A percentile compares a stretch with the other conserved stretches of the same genome.
These are phyloP conservation scores for Gnomoniopsis sp. DNA, from an alignment of 2,329 filamentous ascomycete species.

Conservation along the genomic window DNA sequence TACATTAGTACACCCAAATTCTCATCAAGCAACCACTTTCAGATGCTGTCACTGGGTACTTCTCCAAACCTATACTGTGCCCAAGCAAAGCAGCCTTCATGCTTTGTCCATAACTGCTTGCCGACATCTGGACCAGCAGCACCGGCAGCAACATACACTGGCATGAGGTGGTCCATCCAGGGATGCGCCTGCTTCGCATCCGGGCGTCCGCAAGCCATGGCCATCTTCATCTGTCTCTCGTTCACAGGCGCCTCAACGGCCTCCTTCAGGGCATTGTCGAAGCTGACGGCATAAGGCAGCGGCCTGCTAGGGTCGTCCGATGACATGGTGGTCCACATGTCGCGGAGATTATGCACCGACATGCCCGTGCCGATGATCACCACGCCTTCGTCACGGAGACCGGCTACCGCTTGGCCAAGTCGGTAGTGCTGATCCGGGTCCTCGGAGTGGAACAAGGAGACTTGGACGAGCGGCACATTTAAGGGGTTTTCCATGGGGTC, in stretches of 20 bases:
- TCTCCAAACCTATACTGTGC: slow-evolving; percentile 18
- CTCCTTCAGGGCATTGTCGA: slow-evolving; percentile 66
- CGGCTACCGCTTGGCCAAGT: slow-evolving; percentile 62
- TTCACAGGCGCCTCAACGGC: slow-evolving; percentile 48
- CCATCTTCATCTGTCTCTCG: slow-evolving; percentile 38
- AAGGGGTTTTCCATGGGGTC: slow-evolving; percentile 59
- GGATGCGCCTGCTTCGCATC: slow-evolving; percentile 47
- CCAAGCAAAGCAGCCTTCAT: slow-evolving; percentile 18
- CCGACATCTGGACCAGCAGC: slow-evolving; percentile 32
- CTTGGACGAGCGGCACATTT: slow-evolving; percentile 67
- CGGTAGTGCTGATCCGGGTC: slow-evolving; percentile 64
- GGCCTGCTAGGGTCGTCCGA: slow-evolving; percentile 39
- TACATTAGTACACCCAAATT: not conserved
- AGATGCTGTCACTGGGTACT: not conserved
- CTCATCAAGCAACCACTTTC: not conserved
- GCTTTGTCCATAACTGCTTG: slow-evolving; percentile 15
- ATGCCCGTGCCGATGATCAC: slow-evolving; percentile 71
- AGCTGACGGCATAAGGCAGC: slow-evolving; percentile 57
- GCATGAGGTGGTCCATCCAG: slow-evolving; percentile 49
- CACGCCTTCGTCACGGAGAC: slow-evolving; percentile 64
- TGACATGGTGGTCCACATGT: slow-evolving; percentile 37
- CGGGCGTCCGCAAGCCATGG: slow-evolving; percentile 34
- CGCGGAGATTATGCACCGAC: slow-evolving; percentile 68
- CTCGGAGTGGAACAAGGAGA: slow-evolving; percentile 64
- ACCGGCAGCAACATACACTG: slow-evolving; percentile 43